Evolutionary conservation across 2,329 filamentous ascomycete genomes (phyloP), one percentile per base, ranked within the genome.

Genomic region (Colletotrichum sp.): DNA sequence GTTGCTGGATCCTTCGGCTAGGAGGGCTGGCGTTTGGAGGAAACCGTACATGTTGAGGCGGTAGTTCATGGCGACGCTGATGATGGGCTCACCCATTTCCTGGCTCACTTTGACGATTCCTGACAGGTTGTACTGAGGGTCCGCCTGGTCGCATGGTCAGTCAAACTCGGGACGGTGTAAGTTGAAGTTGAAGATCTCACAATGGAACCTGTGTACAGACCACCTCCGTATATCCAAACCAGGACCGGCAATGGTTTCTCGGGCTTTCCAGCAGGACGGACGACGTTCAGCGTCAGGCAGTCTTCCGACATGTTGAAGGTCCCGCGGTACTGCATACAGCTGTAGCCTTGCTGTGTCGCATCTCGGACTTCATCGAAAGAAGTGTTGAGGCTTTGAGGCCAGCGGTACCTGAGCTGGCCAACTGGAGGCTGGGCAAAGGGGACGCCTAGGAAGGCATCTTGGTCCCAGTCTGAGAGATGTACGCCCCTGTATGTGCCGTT

Each of bases 71-170:
- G 86, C 88, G 4, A 91, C 88, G 1, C 85, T 88, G 19, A 92
- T 86, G 55, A 92, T 85, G 0, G 89, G 90, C 78, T 90, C 88
- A 55, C 85, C 86, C 27, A 91, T 87, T 5, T 87, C 83, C 55
- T 89, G 87, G 8, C 89, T 87, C 30, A 89, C 87, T 61, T 88
- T 83, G 8, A 94, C 90, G 63, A 94, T 89, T 64, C 89, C 91
- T 27, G 90, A 91, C 44, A 93, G 86, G 79, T 94, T 94, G 81
- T 94, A 94, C 70, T 92, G 88, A 7, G 88, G 85, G 76, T 92
- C 90, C 77, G 84, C 79, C 78, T 76, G 44, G 49, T 32, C 8
- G 15, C 67, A 9, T 36, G 34, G n/a, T 72, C 44, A 71, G 69
- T 64, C 36, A 49, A 52, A n/a, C 44, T 52, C 1, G 7, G 5